Percentiles rank a stretch among this genome's conserved stretches.
Evolutionary conservation across 805 yeast genomes (phyloP).

Genomic region (Teunomyces atbi): DNA sequence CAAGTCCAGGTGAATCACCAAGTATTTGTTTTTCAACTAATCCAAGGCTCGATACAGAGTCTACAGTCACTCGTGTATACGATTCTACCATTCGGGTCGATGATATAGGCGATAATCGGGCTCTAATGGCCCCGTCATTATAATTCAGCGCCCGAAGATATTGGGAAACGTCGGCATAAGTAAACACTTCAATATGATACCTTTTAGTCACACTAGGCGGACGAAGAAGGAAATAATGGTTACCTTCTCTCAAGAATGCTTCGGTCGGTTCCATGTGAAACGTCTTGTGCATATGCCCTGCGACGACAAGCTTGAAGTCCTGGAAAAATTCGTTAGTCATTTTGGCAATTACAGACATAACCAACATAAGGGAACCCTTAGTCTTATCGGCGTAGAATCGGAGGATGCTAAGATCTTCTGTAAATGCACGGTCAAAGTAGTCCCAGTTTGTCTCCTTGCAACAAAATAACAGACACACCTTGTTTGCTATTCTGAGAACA

Average conservation of each 20-base stretch:
- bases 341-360: conserved; percentile 7
- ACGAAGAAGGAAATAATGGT: conserved; percentile 1
- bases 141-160: not conserved
- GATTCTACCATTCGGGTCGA: not conserved
- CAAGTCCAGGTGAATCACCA: not conserved
- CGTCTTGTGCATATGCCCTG: not conserved
- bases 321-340: conserved; percentile 4
- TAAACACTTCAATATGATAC: not conserved
- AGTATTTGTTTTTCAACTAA: not conserved
- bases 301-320: not conserved
- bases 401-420: conserved; percentile 10
- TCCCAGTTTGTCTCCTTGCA: not conserved
- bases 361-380: conserved; percentile 8
- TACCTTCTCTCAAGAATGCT: conserved; percentile 1
- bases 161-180: not conserved
- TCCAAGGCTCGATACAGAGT: not conserved
- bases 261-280: not conserved
- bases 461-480: not conserved
- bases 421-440: not conserved
- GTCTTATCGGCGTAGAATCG: conserved; percentile 9
- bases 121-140: not conserved
- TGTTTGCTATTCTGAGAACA: not conserved
- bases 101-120: not conserved
- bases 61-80: not conserved
- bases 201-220: not conserved